Base-by-base conservation (phyloP, 2,329 filamentous ascomycete species). In the Scedosporium boydii region DNA sequence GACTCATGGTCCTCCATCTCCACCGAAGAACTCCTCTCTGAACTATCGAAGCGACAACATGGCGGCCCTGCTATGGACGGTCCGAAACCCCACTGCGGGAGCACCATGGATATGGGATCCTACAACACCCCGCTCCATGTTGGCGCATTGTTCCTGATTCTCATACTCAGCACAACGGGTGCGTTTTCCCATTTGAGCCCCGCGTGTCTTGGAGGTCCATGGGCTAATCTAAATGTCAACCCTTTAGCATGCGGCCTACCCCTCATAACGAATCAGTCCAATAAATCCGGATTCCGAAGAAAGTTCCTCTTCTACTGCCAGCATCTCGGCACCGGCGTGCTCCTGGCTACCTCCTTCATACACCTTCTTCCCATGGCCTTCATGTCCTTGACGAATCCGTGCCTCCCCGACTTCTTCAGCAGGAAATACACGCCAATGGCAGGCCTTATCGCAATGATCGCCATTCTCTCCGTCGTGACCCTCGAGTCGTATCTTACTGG, bases 401-500 rank as follows among this genome's bases (percentile, higher is more conserved):
- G 87, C 68, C 84, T 96, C 0, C 90, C 91, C 7, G 78, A 82
- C 63, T 88, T 92, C 71, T 96, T 93, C 83, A 93, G 84, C 71
- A 70, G 88, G 65, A 83, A 84, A n/a, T 96, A 95, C 72, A 84
- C 81, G 57, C 90, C 90, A 5, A 87, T 96, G 72, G 86, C 91
- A 0, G 91, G 92, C 2, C 80, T 95, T 58, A 84, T 96, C 57
- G 89, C 90, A 62, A 93, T 96, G 89, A 74, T 87, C 9, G 87
- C 89, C 10, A 89, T 91, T n/a, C 80, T 96, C 64, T 77, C 89
- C 3, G 92, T 97, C 3, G 90, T 96, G 6, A 84, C 86, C 2
- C 82, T 97, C 60, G 93, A 98, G 74, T 96, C 95, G 76, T 91
- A 92, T 72, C 87, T 98, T 67, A 92, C 91, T 0, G 89, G 87